Percentiles rank a stretch among this genome's conserved stretches.
phyloP scores from a whole-genome alignment of 2,329 filamentous ascomycete genomes.

The Hysterium pulicare region DNA sequence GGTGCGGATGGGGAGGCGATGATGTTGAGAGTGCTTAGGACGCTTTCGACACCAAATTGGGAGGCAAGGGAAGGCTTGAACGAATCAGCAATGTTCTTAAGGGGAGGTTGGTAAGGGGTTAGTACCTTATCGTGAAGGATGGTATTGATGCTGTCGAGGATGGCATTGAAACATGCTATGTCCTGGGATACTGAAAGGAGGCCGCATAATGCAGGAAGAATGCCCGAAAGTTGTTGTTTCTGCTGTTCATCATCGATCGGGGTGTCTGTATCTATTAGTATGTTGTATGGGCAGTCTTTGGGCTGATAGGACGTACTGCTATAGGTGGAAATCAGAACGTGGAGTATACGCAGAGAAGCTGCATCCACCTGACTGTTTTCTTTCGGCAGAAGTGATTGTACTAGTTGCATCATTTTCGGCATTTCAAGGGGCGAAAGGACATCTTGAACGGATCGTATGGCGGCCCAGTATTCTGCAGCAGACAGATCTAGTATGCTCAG shows the following conservation, averaged over 20 bases:
- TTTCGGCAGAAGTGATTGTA: slow-evolving; percentile 13
- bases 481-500: slow-evolving; percentile 4
- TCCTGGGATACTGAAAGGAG: slow-evolving; percentile 49
- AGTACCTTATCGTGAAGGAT: slow-evolving; percentile 23
- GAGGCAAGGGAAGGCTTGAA: slow-evolving; percentile 38
- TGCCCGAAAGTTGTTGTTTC: slow-evolving; percentile 23
- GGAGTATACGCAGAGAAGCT: slow-evolving; percentile 21
- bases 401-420: slow-evolving; percentile 20
- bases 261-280: slow-evolving; percentile 10
- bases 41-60: slow-evolving; percentile 43
- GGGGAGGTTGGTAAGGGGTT: neutral
- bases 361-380: slow-evolving; percentile 8
- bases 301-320: slow-evolving; percentile 10
- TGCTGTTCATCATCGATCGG: slow-evolving; percentile 17
- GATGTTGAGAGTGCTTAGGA: slow-evolving; percentile 34
- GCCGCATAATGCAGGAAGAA: slow-evolving; percentile 24
- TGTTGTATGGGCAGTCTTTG: neutral
- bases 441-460: slow-evolving; percentile 13
- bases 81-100: neutral
- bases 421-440: slow-evolving; percentile 13
- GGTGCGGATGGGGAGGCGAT: slow-evolving; percentile 32
- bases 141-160: slow-evolving; percentile 50
- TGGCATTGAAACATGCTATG: slow-evolving; percentile 49
- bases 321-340: slow-evolving; percentile 25
- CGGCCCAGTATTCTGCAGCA: slow-evolving; percentile 9